These are phyloP conservation scores for Solioccasus polychromus DNA, from an alignment of 768 basidiomycete genomes.

Conservation along the genomic window DNA sequence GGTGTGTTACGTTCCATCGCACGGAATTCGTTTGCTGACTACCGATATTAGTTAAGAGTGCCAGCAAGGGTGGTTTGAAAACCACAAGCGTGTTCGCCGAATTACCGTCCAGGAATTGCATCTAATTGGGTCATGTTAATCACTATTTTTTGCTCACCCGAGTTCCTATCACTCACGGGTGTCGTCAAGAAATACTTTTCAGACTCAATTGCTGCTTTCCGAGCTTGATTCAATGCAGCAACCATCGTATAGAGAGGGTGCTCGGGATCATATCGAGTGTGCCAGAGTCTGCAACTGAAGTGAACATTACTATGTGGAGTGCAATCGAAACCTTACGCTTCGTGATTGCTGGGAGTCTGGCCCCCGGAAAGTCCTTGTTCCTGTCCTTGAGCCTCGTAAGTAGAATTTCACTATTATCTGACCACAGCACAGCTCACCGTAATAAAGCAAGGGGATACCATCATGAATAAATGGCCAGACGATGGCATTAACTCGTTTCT, in stretches of 20 bases:
- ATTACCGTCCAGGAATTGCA: slow-evolving; percentile 42
- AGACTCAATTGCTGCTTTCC: slow-evolving; percentile 46
- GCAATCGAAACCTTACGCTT: slow-evolving; percentile 36
- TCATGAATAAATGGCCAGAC: slow-evolving; percentile 50
- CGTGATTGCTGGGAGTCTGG: slow-evolving; percentile 46
- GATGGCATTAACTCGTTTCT: slow-evolving; percentile 47
- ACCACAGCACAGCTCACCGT: slow-evolving; percentile 30
- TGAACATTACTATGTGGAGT: slow-evolving; percentile 2
- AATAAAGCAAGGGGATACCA: slow-evolving; percentile 51
- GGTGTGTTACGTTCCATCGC: slow-evolving; percentile 43
- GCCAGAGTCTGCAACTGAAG: slow-evolving; percentile 51
- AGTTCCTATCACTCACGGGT: slow-evolving; percentile 32
- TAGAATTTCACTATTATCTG: not conserved
- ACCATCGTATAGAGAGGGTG: slow-evolving; percentile 49
- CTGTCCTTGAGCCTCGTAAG: slow-evolving; percentile 33
- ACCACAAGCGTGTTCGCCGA: slow-evolving; percentile 42
- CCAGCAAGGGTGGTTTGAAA: slow-evolving; percentile 54
- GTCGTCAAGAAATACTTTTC: slow-evolving; percentile 46
- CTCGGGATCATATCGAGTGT: slow-evolving; percentile 49
- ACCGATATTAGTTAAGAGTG: slow-evolving; percentile 56
- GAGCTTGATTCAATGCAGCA: slow-evolving; percentile 47
- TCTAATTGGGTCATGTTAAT: slow-evolving; percentile 29
- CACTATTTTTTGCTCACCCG: not conserved
- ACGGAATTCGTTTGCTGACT: slow-evolving; percentile 30
- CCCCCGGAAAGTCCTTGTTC: slow-evolving; percentile 50